A percentile compares a stretch with the other conserved stretches of the same genome.
Conservation (phyloP, 2,329 filamentous ascomycete genomes). For the Periglandula ipomoeae region DNA sequence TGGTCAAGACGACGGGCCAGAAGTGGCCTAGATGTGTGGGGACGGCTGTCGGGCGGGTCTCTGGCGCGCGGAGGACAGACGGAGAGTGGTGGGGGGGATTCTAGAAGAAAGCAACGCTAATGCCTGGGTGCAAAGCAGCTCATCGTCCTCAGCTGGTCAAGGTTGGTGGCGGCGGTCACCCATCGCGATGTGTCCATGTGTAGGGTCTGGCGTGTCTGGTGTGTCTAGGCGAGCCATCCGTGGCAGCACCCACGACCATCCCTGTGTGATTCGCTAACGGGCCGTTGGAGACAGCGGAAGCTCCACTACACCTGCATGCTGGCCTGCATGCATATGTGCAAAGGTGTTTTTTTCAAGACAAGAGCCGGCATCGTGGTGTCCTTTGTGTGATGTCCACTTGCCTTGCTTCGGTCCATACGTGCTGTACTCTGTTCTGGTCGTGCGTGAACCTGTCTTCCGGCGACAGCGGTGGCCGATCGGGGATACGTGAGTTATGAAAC, state of each 20-base stretch:
- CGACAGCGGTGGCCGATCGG: too few species aligned
- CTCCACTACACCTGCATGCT: slow-evolving; percentile 1
- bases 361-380: not conserved
- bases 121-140: not conserved
- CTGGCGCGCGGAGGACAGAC: not conserved
- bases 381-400: too few species aligned
- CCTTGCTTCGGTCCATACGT: too few species aligned
- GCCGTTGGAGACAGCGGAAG: slow-evolving; percentile 15
- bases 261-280: slow-evolving; percentile 23
- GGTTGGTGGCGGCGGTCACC: slow-evolving; percentile 12
- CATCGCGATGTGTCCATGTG: not conserved
- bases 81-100: slow-evolving; percentile 6
- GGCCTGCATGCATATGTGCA: slow-evolving; percentile 1
- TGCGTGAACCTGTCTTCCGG: too few species aligned
- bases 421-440: too few species aligned
- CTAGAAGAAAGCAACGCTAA: slow-evolving; percentile 13
- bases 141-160: slow-evolving; percentile 19
- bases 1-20: not conserved
- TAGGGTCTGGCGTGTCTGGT: too few species aligned
- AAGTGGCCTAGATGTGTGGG: not conserved
- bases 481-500: too few species aligned
- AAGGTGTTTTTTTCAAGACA: not conserved
- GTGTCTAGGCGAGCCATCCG: too few species aligned
- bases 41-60: not conserved
- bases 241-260: not conserved